Evolutionary conservation across 345 rosid species (phyloP).

Genomic region (Aquilaria sinensis): DNA sequence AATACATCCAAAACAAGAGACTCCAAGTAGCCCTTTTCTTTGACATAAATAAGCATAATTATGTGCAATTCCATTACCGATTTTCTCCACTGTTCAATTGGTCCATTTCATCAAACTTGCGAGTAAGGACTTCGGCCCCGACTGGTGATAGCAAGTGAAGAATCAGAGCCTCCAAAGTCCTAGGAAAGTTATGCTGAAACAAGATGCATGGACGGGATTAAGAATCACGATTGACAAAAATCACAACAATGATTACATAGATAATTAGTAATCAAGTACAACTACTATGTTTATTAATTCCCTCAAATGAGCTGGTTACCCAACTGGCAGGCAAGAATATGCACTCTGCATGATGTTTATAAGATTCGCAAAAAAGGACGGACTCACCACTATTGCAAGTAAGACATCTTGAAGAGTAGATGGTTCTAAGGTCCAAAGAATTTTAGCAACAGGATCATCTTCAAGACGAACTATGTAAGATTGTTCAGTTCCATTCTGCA

Average conservation of each 20-base stretch:
- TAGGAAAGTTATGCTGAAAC: conserved; percentile 77
- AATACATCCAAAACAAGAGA: conserved; percentile 8
- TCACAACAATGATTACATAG: neutral
- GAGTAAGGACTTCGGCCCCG: conserved; percentile 77
- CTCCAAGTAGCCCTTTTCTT: conserved; percentile 4
- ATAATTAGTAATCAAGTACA: neutral
- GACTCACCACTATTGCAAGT: conserved; percentile 70
- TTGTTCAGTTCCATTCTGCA: conserved; percentile 13
- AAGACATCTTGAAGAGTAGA: conserved; percentile 45
- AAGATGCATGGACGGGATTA: conserved; percentile 7
- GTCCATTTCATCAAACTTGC: conserved; percentile 79
- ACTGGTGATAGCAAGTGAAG: conserved; percentile 80
- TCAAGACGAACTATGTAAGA: conserved; percentile 33
- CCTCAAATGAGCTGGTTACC: too few relatives aligned
- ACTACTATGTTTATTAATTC: too few relatives aligned
- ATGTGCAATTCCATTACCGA: conserved; percentile 29
- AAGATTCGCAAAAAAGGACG: neutral
- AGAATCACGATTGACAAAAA: conserved; percentile 5
- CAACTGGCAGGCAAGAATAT: neutral
- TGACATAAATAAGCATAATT: too few relatives aligned
- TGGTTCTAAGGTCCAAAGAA: conserved; percentile 54
- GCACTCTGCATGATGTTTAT: neutral
- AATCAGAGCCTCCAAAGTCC: conserved; percentile 79
- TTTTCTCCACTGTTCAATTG: conserved; percentile 52
- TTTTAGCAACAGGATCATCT: conserved; percentile 70